Conservation (phyloP, 306 rosid species). For the Gillenia trifoliata region DNA sequence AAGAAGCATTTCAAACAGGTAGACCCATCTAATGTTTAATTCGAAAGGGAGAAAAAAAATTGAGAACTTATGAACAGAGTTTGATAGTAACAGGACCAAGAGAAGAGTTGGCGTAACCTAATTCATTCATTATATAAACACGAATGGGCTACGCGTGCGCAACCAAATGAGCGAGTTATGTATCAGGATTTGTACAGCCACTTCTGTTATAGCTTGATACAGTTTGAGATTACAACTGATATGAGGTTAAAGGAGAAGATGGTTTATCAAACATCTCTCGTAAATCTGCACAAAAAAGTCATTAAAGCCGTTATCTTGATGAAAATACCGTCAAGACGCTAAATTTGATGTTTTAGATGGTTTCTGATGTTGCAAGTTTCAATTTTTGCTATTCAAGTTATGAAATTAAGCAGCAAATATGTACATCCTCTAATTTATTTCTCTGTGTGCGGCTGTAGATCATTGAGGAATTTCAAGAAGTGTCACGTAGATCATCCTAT, state of each 20-base stretch:
- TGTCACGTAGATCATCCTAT: constrained; percentile 78
- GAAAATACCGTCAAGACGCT: background rate
- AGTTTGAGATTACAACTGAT: background rate
- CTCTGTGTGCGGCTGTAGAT: no score
- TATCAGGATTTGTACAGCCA: no score
- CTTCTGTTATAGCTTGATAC: background rate
- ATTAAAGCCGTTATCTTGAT: background rate
- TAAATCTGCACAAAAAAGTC: background rate
- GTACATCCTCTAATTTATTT: no score
- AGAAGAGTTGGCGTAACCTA: background rate
- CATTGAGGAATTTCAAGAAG: constrained; percentile 76
- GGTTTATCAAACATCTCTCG: background rate
- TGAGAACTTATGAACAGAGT: background rate
- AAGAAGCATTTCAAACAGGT: no score
- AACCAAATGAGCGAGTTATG: background rate
- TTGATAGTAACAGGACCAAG: no score
- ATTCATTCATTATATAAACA: background rate
- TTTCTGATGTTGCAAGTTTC: background rate
- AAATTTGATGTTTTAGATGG: background rate
- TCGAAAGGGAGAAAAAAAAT: background rate
- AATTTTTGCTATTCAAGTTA: background rate
- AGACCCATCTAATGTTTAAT: background rate
- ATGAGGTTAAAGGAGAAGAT: background rate
- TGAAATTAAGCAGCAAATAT: background rate
- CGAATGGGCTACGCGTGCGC: background rate